phyloP scores from a whole-genome alignment of 371 early-diverging fungal genomes.

The Smittium culicis region DNA sequence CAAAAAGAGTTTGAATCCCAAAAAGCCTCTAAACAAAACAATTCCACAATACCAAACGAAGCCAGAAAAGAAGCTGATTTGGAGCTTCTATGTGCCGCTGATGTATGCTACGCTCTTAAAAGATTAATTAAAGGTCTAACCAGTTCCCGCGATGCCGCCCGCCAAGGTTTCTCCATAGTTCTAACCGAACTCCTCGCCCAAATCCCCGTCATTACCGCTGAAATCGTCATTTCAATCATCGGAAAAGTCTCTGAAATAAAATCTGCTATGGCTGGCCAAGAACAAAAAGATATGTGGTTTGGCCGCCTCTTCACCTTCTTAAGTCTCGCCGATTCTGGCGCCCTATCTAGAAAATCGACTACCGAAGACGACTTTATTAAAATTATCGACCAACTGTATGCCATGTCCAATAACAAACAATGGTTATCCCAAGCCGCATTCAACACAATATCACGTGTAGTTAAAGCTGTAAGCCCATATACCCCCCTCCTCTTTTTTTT shows the following conservation, averaged over 20 bases:
- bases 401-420: constrained; percentile 49
- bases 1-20: constrained; percentile 21
- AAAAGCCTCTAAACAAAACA: constrained; percentile 1
- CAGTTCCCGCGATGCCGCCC: constrained; percentile 73
- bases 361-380: constrained; percentile 46
- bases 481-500: background rate
- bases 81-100: constrained; percentile 46
- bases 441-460: constrained; percentile 39
- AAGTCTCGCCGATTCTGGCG: constrained; percentile 67
- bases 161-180: constrained; percentile 89
- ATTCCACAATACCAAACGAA: constrained; percentile 19
- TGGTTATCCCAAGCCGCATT: constrained; percentile 64
- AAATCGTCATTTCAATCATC: constrained; percentile 51
- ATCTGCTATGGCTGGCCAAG: constrained; percentile 38
- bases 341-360: constrained; percentile 44
- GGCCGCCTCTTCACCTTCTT: constrained; percentile 78
- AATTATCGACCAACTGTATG: constrained; percentile 48
- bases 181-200: constrained; percentile 57
- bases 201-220: constrained; percentile 35
- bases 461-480: constrained; percentile 5
- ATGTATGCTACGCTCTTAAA: constrained; percentile 75
- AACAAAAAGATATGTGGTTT: constrained; percentile 74
- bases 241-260: constrained; percentile 35
- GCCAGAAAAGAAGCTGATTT: constrained; percentile 44
- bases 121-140: constrained; percentile 78